phyloP scores from a whole-genome alignment of 2,329 filamentous ascomycete species.

The Myriosclerotinia duriaeana region DNA sequence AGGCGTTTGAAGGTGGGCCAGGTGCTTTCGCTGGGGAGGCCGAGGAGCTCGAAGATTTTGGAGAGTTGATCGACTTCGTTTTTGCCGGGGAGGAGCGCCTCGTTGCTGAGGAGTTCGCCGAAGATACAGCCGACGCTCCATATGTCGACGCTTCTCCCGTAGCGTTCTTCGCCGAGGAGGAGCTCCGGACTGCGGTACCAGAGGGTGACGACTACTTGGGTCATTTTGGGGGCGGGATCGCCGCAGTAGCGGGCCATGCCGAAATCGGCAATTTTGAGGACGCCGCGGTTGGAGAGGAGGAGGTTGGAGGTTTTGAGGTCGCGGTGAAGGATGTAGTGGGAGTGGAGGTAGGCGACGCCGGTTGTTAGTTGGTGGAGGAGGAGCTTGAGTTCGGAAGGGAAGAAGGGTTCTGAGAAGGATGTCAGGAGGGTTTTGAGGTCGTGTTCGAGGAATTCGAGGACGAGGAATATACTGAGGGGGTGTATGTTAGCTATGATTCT shows the following conservation, averaged over 20 bases:
- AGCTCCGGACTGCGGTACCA: constrained; percentile 96
- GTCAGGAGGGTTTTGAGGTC: constrained; percentile 91
- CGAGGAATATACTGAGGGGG: constrained; percentile 72
- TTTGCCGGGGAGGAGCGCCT: constrained; percentile 80
- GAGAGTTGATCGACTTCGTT: constrained; percentile 91
- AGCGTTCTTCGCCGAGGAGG: constrained; percentile 74
- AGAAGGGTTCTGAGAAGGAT: constrained; percentile 91
- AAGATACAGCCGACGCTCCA: constrained; percentile 98
- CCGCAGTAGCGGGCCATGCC: constrained; percentile 93
- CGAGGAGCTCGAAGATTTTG: constrained; percentile 86
- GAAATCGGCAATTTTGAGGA: constrained; percentile 95
- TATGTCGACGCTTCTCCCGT: constrained; percentile 79
- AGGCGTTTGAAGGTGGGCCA: constrained; percentile 88
- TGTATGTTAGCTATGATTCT: constrained; percentile 28
- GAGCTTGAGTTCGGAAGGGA: constrained; percentile 89
- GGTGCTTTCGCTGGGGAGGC: constrained; percentile 74
- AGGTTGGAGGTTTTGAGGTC: constrained; percentile 94
- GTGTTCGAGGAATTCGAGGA: constrained; percentile 97
- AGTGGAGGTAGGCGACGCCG: constrained; percentile 82
- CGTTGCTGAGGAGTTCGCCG: constrained; percentile 80
- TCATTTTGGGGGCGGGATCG: constrained; percentile 74
- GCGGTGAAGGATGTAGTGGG: constrained; percentile 86
- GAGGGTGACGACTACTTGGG: constrained; percentile 89
- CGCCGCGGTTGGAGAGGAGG: constrained; percentile 90
- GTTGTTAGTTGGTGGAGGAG: constrained; percentile 79